Conservation (phyloP, 805 yeast species). For the Candida tibetensis region DNA sequence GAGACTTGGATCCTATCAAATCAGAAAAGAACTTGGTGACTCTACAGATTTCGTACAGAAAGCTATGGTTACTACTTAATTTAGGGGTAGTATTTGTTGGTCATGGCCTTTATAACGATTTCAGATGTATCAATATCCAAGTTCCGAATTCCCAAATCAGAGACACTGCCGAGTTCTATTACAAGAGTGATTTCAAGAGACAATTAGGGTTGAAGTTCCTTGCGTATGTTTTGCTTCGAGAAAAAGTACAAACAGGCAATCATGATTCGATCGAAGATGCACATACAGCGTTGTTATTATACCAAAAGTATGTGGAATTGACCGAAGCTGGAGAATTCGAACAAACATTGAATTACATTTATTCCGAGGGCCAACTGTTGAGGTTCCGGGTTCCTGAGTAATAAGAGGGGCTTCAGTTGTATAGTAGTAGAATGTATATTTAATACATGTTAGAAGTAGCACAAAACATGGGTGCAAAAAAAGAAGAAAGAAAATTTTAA, state of each 20-base stretch:
- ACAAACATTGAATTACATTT: constrained; percentile 59
- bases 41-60: constrained; percentile 78
- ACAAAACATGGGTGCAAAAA: no score
- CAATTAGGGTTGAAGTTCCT: constrained; percentile 81
- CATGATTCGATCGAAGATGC: constrained; percentile 99
- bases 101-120: constrained; percentile 88
- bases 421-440: no score
- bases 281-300: constrained; percentile 73
- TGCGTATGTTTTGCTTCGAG: constrained; percentile 72
- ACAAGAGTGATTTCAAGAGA: constrained; percentile 70
- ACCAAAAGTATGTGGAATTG: constrained; percentile 67
- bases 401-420: no score
- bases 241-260: constrained; percentile 83
- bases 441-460: no score
- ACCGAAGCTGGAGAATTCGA: constrained; percentile 58
- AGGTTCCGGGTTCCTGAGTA: constrained; percentile 51
- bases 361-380: constrained; percentile 61
- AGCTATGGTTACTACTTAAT: constrained; percentile 85
- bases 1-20: constrained; percentile 72
- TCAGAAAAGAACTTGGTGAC: constrained; percentile 73
- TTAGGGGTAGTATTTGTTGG: constrained; percentile 92
- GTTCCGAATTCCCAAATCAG: constrained; percentile 84
- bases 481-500: no score
- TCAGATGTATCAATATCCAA: constrained; percentile 86
- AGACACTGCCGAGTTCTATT: constrained; percentile 82